Evolutionary conservation across 148 eudicot species (phyloP), one percentile per base, ranked within the genome.

Genomic region (Chenopodium album): DNA sequence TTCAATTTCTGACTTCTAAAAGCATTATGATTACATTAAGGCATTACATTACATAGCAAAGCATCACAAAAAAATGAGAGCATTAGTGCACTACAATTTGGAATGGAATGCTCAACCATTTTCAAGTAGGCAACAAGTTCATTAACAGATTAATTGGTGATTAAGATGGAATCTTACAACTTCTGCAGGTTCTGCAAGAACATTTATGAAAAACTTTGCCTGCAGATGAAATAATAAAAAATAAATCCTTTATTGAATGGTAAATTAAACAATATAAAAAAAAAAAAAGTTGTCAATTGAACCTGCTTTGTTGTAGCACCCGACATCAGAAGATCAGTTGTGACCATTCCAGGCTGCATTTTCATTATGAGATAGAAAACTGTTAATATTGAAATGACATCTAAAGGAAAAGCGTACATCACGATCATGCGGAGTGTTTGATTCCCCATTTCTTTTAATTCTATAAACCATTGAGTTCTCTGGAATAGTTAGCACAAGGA

Each of bases 191-290:
- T 95, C 99, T 59, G 99, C 99, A 89, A 93, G 90, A 76, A 92
- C 97, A 88, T 95, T 95, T 62, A 95, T 93, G 90, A 95, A 95
- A 81, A 95, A 95, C 83, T 95, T 95, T 75, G 99, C 99, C 99
- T 93, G 97, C 87, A 91, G 78, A 71, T 29, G 31, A 72, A 79
- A n/a, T 41, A 73, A 28, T 29, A 14, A 44, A 12, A 22, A n/a
- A n/a, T 19, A 16, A 46, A 68, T 77, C 44, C 66, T n/a, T 47
- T 78, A 48, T 60, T 34, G 28, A 7, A 75, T 74, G 26, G 23
- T 37, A 73, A 62, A 60, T 60, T 1, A 52, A 67, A 37, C 41
- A 48, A 0, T 4, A 12, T 29, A 56, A 81, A 10, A 75, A 19
- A 34, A 34, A 60, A 9, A 26, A 47, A 37, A 62, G 14, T 64